Base-by-base conservation (phyloP, 2,329 filamentous ascomycete genomes). In the Fusarium sp. region DNA sequence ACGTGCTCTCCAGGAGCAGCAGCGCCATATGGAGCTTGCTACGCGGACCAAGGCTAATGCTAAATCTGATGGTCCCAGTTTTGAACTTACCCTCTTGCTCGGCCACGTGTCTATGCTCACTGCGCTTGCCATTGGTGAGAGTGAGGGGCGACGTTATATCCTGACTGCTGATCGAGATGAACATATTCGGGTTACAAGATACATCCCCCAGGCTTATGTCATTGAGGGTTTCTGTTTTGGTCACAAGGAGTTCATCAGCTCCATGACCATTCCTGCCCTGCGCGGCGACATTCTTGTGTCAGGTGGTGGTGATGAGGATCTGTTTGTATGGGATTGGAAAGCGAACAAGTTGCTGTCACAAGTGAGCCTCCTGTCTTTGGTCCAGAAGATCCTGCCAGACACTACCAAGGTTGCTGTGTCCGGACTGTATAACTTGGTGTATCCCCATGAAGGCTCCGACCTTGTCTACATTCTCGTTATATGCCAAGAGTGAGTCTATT, bases 61-160 rank as follows among this genome's bases (percentile, higher is more conserved):
- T 15, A 78, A 79, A 59, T 56, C 75, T 15, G 79, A 81, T 27
- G 77, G 75, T 37, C 79, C 83, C 14, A 72, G 82, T 25, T 97
- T 97, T 75, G 90, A 93, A 71, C 88, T 93, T 71, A 87, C 90
- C 37, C 83, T 97, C 1, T 83, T 97, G 9, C 87, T 99, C 1
- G 96, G 96, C 14, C 96, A 99, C 79, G 96, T 99, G 15, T 97
- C 95, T 1, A 92, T 98, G 88, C 87, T 99, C 49, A 97, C 94
- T 2, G 90, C 93, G 73, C 77, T 97, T 51, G 78, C 83, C 4
- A 82, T 88, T 41, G 84, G 83, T 7, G 81, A 74, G 76, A 83
- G 68, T 65, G 80, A 70, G 62, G 77, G 71, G 23, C 76, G 77
- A 27, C 78, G 77, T 17, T 87, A 87, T 69, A 85, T 88, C 74